Evolutionary conservation across 768 basidiomycete species (phyloP).

Genomic region (Collybiopsis luxurians): DNA sequence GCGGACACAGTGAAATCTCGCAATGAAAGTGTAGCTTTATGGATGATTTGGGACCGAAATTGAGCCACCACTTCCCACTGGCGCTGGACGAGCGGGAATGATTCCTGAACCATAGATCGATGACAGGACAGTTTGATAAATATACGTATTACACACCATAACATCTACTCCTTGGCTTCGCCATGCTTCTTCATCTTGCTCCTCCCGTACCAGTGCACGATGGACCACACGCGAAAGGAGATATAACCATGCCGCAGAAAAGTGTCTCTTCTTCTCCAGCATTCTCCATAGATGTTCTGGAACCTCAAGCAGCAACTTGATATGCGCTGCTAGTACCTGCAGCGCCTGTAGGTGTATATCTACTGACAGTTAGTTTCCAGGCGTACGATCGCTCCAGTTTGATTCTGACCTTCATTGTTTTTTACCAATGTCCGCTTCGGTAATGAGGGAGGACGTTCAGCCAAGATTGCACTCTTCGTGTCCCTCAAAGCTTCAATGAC

Average conservation of each 20-base stretch:
- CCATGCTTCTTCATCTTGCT: slow-evolving; percentile 65
- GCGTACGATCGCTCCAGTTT: neutral
- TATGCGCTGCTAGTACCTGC: slow-evolving; percentile 79
- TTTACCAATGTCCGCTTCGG: slow-evolving; percentile 37
- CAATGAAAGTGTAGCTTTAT: slow-evolving; percentile 82
- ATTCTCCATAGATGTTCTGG: slow-evolving; percentile 91
- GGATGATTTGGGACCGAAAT: slow-evolving; percentile 85
- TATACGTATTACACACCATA: slow-evolving; percentile 37
- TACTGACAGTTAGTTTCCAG: slow-evolving; percentile 19
- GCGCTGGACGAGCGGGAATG: slow-evolving; percentile 85
- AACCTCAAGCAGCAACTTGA: slow-evolving; percentile 89
- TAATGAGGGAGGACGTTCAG: slow-evolving; percentile 41
- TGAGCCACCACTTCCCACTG: slow-evolving; percentile 92
- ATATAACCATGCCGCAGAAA: slow-evolving; percentile 87
- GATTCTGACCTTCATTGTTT: slow-evolving; percentile 19
- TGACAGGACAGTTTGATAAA: neutral
- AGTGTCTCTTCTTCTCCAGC: slow-evolving; percentile 75
- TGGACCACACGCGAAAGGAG: slow-evolving; percentile 83
- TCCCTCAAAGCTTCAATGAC: slow-evolving; percentile 66
- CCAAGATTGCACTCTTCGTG: slow-evolving; percentile 50
- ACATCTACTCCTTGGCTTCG: slow-evolving; percentile 58
- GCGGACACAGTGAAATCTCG: slow-evolving; percentile 54
- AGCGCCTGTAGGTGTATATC: slow-evolving; percentile 67
- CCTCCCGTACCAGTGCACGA: slow-evolving; percentile 61
- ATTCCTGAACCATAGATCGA: slow-evolving; percentile 47